Evolutionary conservation across 805 yeast genomes (phyloP), one percentile per base, ranked within the genome.

Genomic region (Sungouiozyma intestinalis): DNA sequence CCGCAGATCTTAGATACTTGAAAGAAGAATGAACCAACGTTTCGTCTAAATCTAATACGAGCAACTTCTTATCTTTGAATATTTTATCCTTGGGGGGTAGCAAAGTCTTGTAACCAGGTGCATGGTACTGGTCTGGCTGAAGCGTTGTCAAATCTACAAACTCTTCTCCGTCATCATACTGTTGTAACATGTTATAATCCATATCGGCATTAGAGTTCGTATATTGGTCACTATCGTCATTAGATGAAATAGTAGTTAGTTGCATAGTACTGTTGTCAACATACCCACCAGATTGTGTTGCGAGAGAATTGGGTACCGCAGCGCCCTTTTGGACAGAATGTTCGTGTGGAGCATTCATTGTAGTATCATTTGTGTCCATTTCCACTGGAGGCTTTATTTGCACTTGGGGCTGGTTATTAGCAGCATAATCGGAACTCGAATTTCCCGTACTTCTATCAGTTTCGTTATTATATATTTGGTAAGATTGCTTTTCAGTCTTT

Each of bases 11-110:
- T 44, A 92, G 73, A 61, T 81, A 86, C 62, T 90, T 88, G 70
- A 92, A 92, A 5, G 94, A 81, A 1, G 95, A 85, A 62, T 92
- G 99, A 27, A 92, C 98, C 45, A 92, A 73, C 2, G 98, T 92
- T 64, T 92, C 98, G 63, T 92, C 98, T 48, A 92, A 68, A 64
- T 92, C 99, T 42, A 92, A 70, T 13, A 92, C 84, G 29, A 92
- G 72, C 62, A 97, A 88, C 63, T 92, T 92, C 45, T 83, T 79
- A 43, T 74, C 74, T 40, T 71, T 66, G 43, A 82, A 71, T 38
- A 64, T 59, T 17, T 48, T 43, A 9, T 62, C 53, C 18, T 67
- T 63, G 36, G 76, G 72, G 18, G 77, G 73, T 40, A 81, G 76
- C 48, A 90, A 65, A 40, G 87, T 70, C 66, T 71, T 74, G 4